These are phyloP conservation scores for Kalmusia sp. DNA, from an alignment of 2,329 filamentous ascomycete genomes.

Conservation along the genomic window DNA sequence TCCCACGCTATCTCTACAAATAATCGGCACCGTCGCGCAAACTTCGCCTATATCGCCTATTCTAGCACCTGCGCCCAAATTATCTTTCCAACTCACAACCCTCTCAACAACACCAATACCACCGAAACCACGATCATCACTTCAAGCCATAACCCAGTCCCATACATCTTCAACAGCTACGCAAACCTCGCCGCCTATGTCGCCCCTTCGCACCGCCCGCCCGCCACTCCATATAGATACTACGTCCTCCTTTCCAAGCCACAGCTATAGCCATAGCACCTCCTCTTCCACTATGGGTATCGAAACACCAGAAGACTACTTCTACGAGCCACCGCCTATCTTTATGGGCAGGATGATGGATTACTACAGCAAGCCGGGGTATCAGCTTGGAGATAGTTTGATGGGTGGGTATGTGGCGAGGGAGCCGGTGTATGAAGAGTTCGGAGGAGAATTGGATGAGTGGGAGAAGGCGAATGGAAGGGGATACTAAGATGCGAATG, in stretches of 20 bases:
- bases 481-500: not conserved
- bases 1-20: not conserved
- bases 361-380: slow-evolving; percentile 41
- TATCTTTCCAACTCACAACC: not conserved
- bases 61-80: not conserved
- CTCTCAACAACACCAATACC: not conserved
- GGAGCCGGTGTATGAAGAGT: slow-evolving; percentile 17
- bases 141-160: too few relatives aligned
- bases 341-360: slow-evolving; percentile 41
- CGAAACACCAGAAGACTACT: slow-evolving; percentile 20
- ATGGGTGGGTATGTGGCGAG: slow-evolving; percentile 27
- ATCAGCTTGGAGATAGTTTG: slow-evolving; percentile 42
- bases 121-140: not conserved
- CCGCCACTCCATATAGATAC: slow-evolving; percentile 22
- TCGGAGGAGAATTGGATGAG: slow-evolving; percentile 19
- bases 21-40: slow-evolving; percentile 1
- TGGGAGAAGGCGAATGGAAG: slow-evolving; percentile 9
- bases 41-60: not conserved
- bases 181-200: not conserved
- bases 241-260: slow-evolving; percentile 7
- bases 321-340: slow-evolving; percentile 13
- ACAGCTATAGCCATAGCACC: slow-evolving; percentile 15
- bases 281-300: slow-evolving; percentile 23
- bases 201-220: not conserved
- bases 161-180: not conserved